phyloP scores from a whole-genome alignment of 78 protist species.

The Guillardia theta region DNA sequence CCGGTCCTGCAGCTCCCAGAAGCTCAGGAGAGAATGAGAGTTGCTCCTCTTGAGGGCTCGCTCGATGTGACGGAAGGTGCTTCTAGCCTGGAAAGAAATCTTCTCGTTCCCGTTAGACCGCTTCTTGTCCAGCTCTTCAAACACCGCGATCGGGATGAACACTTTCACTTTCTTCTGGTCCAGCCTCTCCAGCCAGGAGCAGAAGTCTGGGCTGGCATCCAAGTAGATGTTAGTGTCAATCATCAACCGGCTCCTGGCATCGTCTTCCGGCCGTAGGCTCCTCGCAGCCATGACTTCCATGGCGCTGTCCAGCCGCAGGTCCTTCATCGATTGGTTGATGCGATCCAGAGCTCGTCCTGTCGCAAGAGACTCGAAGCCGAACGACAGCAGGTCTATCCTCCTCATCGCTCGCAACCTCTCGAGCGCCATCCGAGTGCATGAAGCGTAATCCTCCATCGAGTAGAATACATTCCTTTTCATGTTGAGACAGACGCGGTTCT shows the following conservation, averaged over 20 bases:
- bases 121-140: too few species aligned
- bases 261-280: too few species aligned
- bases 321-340: not conserved
- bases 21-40: too few species aligned
- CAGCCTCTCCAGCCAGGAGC: not conserved
- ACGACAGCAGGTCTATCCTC: not conserved
- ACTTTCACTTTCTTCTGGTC: not conserved
- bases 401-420: not conserved
- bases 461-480: not conserved
- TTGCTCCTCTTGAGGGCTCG: too few species aligned
- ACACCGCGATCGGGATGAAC: not conserved
- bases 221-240: not conserved
- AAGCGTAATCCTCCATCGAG: not conserved
- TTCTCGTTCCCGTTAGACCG: too few species aligned
- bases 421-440: not conserved
- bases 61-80: too few species aligned
- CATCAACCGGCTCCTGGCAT: not conserved
- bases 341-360: not conserved
- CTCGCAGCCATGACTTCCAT: too few species aligned
- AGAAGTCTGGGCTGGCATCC: not conserved
- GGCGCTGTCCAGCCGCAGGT: too few species aligned
- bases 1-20: too few species aligned
- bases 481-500: not conserved
- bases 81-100: too few species aligned
- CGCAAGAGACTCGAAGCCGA: not conserved